Base-by-base conservation (phyloP, 2,329 filamentous ascomycete species). In the Aspergillus unguis region DNA sequence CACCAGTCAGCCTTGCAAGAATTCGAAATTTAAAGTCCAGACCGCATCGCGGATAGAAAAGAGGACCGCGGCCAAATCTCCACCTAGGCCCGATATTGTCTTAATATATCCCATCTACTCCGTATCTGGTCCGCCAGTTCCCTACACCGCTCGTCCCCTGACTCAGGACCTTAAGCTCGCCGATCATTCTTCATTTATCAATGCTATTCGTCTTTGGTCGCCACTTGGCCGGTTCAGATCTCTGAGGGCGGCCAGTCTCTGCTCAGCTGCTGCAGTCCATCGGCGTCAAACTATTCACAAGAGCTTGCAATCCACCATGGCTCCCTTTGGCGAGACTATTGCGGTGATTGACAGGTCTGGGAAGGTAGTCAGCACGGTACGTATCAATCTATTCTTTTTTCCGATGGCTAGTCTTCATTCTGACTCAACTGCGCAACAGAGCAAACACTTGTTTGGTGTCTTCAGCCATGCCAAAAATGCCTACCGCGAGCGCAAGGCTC, bases 381-480 rank as follows among this genome's bases (percentile, higher is more conserved):
- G 86, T 78, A 58, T 54, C 28, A 25, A 25, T 50, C 56, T 44
- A 43, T 53, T 49, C 31, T 48, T 38, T 42, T 48, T 25, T 29
- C 17, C 3, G 9, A 10, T 26, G n/a, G 7, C 26, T 3, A 4
- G 9, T 26, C 9, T 27, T n/a, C 44, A 48, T 51, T 41, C 58
- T 61, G 42, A 61, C 48, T n/a, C 44, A 41, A 32, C 38, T 36
- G 23, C 51, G 33, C 17, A 42, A 33, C 65, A 95, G 90, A 90
- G 90, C 66, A 96, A 95, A 75, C 89, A 96, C 63, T 78, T 97
- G 26, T 83, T 95, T 66, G 86, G 85, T 68, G 87, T 96, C 66
- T 95, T 95, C 80, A 95, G 90, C 70, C 91, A 96, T 69, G 92
- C 92, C 58, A 90, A 90, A 68, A 84, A 86, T 49, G 88, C 89